Base-by-base conservation (phyloP, 345 rosid species). In the Rhizophora apiculata region DNA sequence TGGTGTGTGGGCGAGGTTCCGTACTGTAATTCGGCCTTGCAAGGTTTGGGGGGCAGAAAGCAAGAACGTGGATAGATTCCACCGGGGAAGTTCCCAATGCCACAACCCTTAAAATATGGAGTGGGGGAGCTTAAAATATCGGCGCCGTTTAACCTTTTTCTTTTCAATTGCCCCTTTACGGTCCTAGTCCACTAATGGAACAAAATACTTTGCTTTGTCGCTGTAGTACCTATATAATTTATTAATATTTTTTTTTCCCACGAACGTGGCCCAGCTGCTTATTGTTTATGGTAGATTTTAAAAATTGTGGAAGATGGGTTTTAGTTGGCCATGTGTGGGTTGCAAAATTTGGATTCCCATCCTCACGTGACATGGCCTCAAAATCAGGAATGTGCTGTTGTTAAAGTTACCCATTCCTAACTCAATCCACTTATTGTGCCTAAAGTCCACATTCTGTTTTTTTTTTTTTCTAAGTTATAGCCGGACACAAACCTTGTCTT, bases 361-460 rank as follows among this genome's bases (percentile, higher is more conserved):
- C 20, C 75, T 79, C 86, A 81, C 88, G 88, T 85, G 85, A 76
- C 72, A 70, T 46, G 75, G 73, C 83, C 86, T 81, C 74, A 85
- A 85, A 85, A 85, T 79, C 77, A 65, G 88, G 86, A 80, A 76
- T 81, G 61, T 76, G 83, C 64, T 67, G 69, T 51, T 69, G 62
- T 57, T 68, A 65, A 75, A 73, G 71, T 63, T 60, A 34, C 26
- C 3, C 24, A 46, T 0, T 5, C 32, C 24, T 24, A 6, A 6
- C 62, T 37, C 60, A 49, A 29, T 62, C 68, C 76, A 59, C 60
- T 76, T 61, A 16, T 43, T 43, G 32, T 52, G 62, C 64, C 69
- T 48, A 76, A 73, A 60, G 60, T 67, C 64, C 67, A 56, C 36
- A 21, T 20, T 51, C 36, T 67, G 13, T 19, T 57, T 64, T 15